phyloP scores from a whole-genome alignment of 345 rosid genomes.

The Combretum micranthum region DNA sequence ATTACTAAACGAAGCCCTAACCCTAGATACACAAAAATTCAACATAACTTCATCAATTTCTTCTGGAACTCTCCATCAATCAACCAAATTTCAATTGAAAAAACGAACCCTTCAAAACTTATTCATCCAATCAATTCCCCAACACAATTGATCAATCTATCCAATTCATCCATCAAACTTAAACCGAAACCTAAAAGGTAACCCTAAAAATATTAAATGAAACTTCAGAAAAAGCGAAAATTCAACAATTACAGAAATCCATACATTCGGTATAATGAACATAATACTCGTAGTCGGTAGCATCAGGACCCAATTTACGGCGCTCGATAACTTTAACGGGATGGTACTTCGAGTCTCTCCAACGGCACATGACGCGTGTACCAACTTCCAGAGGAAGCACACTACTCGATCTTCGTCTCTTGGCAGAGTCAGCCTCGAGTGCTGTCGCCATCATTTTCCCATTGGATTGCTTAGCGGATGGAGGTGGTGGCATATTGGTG shows the following conservation, averaged over 20 bases:
- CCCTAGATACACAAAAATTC: not conserved
- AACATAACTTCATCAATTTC: too few relatives aligned
- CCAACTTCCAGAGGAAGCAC: constrained; percentile 89
- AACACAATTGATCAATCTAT: too few relatives aligned
- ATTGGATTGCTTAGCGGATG: constrained; percentile 11
- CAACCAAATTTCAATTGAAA: too few relatives aligned
- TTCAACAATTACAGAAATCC: constrained; percentile 13
- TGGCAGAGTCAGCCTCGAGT: constrained; percentile 30
- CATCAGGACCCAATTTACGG: constrained; percentile 45
- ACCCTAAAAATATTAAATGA: constrained; percentile 1
- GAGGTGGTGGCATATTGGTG: constrained; percentile 18
- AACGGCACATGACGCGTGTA: constrained; percentile 90
- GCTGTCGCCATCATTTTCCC: constrained; percentile 37
- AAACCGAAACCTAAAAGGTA: constrained; percentile 4
- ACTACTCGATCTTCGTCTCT: constrained; percentile 55
- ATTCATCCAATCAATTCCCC: too few relatives aligned
- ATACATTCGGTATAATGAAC: constrained; percentile 97
- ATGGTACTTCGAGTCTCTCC: constrained; percentile 95
- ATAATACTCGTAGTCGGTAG: constrained; percentile 84
- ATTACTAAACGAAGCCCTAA: constrained; percentile 3
- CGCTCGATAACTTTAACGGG: constrained; percentile 97
- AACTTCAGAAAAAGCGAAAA: not conserved
- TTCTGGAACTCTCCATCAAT: too few relatives aligned
- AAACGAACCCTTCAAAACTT: too few relatives aligned
- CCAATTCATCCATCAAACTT: not conserved